phyloP scores from a whole-genome alignment of 176 grass and related monocot genomes.

The Secale cereale region DNA sequence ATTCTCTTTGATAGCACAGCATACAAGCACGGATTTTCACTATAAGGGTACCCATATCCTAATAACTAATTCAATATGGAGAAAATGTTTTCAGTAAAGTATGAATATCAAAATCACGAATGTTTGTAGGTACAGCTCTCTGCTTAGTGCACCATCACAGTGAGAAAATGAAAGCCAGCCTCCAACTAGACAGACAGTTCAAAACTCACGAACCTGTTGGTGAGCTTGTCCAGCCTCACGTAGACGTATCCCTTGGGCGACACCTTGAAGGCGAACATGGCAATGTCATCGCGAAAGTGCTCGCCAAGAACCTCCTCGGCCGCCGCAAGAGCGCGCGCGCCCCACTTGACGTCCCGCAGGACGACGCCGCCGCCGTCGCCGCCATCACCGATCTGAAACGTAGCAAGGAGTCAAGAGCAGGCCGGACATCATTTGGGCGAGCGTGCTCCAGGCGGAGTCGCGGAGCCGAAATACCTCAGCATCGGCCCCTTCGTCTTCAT shows the following conservation, averaged over 20 bases:
- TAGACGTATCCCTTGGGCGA: slow-evolving; percentile 91
- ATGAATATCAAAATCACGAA: background rate
- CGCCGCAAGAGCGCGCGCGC: slow-evolving; percentile 48
- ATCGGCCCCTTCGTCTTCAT: slow-evolving; percentile 44
- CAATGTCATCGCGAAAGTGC: slow-evolving; percentile 61
- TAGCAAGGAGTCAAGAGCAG: background rate
- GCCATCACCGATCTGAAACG: slow-evolving; percentile 79
- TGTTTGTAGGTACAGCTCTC: background rate
- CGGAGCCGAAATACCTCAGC: slow-evolving; percentile 37
- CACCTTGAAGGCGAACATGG: slow-evolving; percentile 85
- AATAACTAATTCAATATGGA: background rate
- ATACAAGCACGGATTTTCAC: background rate
- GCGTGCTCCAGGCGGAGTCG: background rate
- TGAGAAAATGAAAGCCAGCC: background rate
- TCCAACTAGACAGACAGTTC: background rate
- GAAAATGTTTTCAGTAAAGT: background rate
- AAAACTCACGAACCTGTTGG: slow-evolving; percentile 25
- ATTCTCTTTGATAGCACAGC: background rate
- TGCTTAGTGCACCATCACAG: background rate
- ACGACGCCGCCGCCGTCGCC: slow-evolving; percentile 73
- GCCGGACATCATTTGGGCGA: background rate
- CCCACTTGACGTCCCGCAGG: slow-evolving; percentile 58
- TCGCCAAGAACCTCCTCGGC: slow-evolving; percentile 55
- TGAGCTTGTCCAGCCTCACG: slow-evolving; percentile 80
- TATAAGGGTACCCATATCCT: background rate